Evolutionary conservation across 2,329 filamentous ascomycete species (phyloP), one percentile per base, ranked within the genome.

Genomic region (Lasiodiplodia theobromae): DNA sequence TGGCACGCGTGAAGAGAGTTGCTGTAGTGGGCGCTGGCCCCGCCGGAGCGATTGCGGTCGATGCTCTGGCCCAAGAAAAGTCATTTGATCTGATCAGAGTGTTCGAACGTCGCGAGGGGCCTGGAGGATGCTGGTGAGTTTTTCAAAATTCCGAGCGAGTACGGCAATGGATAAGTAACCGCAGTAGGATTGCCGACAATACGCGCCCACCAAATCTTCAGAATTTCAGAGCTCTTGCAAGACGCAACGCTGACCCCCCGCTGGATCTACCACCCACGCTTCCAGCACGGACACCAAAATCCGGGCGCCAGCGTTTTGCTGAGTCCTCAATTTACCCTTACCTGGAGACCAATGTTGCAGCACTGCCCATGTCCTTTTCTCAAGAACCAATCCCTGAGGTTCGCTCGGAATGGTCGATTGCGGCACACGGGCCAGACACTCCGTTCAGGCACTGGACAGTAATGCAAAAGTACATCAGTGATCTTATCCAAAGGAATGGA

Each of bases 321-420:
- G 87, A 89, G 69, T 87, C 87, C 0, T 86, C 86, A 0, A 82
- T 90, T 21, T 91, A 91, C 71, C 86, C 87, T 0, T 85, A 86
- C 23, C 78, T 91, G n/a, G 87, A 91, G 73, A 91, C 88, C 2
- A 91, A 91, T 71, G 86, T 91, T 53, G 84, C 87, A 70, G 80
- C 81, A 6, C 73, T 83, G 2, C 81, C 87, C 0, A 91, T 91
- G 89, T 81, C 84, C 18, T 91, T 87, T 75, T 85, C 83, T 0
- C 82, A 87, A 69, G 87, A 89, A 66, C 79, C 82, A 0, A 86
- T 89, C 16, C 83, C 87, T 0, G 74, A 75, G 0, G 76, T 81
- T 53, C 75, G 79, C 31, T 82, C 81, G 16, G 72, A 82, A 53
- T 76, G 76, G 68, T 82, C 81, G 21, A 78, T 85, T 64, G 71